phyloP scores from a whole-genome alignment of 495 filamentous ascomycete species.

The Trichoderma gamsii region DNA sequence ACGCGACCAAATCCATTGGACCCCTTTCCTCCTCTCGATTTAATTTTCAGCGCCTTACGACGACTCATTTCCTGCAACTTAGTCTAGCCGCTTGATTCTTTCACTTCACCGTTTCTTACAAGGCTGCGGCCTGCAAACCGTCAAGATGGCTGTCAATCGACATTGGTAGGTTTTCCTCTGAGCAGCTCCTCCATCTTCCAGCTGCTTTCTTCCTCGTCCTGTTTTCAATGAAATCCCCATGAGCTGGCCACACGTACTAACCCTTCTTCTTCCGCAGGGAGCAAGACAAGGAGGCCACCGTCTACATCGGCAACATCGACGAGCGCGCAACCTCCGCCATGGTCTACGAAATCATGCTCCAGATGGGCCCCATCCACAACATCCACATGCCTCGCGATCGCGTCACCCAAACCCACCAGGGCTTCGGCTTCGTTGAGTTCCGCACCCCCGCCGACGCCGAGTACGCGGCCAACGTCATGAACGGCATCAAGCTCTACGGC shows the following conservation, averaged over 20 bases:
- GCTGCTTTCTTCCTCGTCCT: background rate
- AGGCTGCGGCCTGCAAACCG: constrained; percentile 12
- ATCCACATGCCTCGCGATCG: constrained; percentile 97
- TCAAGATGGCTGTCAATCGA: constrained; percentile 56
- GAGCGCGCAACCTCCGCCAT: constrained; percentile 87
- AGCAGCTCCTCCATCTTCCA: no score
- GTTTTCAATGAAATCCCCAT: background rate
- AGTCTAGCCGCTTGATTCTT: no score
- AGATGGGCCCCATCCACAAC: constrained; percentile 92
- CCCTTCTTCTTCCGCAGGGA: constrained; percentile 58
- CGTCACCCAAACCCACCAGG: constrained; percentile 92
- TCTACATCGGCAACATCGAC: constrained; percentile 97
- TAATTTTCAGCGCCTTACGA: background rate
- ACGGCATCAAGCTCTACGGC: constrained; percentile 84
- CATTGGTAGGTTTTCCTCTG: constrained; percentile 60
- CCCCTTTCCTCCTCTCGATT: background rate
- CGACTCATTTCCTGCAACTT: background rate
- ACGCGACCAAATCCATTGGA: background rate
- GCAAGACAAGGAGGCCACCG: constrained; percentile 97
- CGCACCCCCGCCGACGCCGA: constrained; percentile 94
- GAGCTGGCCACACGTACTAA: background rate
- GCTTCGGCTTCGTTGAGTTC: constrained; percentile 98
- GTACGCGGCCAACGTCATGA: constrained; percentile 95
- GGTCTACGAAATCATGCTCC: constrained; percentile 96
- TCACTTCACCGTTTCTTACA: background rate